Base-by-base conservation (phyloP, 2,329 filamentous ascomycete genomes). In the Aspergillus sergii region DNA sequence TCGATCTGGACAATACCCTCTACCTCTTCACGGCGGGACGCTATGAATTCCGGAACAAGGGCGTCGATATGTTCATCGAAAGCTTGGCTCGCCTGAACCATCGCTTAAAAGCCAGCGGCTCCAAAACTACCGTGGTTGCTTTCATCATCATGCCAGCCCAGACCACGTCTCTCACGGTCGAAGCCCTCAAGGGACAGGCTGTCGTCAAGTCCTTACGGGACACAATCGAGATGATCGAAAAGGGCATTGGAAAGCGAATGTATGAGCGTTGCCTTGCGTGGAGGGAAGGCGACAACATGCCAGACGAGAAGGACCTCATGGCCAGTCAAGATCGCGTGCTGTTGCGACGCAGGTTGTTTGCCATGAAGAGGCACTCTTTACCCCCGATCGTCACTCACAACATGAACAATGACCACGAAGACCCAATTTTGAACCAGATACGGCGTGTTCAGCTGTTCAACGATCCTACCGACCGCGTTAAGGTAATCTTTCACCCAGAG, bases 131-230 rank as follows among this genome's bases (percentile, higher is more conserved):
- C 0, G 91, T 99, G 9, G 94, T 99, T 21, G 94, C 95, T 23
- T 99, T 99, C 77, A 91, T 99, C 79, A 98, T 99, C 78, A 96
- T 99, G 93, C 95, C 95, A 3, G 95, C 95, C 1, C 93, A 98
- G 80, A 98, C 94, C 2, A 92, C 93, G 9, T 97, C 94, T 0
- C 85, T 99, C 60, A 96, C 95, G 0, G 95, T 98, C 2, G 95
- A 98, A 78, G 93, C 95, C 0, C 86, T 99, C 66, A 96, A 97
- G 80, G 95, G 95, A 53, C 95, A 99, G 79, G 95, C 95, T 0
- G 94, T 97, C 48, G 94, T 98, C 81, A 99, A 98, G 80, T 96
- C 94, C 28, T 85, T 99, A 62, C 88, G 93, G 63, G 95, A 98
- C 73, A 97, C 94, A 0, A 89, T 97, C 48, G 91, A 94, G 73